Evolutionary conservation across 2,329 filamentous ascomycete genomes (phyloP).

Genomic region (Spiromastix sp.): DNA sequence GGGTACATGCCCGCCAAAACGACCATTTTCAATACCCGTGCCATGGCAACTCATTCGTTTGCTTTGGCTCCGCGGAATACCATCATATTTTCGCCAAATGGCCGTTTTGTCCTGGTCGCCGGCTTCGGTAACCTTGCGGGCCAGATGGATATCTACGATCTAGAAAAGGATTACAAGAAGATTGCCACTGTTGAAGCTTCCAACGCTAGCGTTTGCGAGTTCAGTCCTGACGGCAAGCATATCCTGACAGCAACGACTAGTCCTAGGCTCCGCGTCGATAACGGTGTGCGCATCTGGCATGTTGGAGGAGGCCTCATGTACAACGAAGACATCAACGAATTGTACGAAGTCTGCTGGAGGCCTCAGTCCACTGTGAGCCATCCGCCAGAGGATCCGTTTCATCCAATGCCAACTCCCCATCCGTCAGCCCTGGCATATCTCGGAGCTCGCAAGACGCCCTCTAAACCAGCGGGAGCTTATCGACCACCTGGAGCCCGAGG

Average conservation of each 20-base stretch:
- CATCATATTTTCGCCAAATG: constrained; percentile 86
- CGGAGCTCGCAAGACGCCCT: constrained; percentile 81
- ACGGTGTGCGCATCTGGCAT: constrained; percentile 92
- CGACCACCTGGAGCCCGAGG: constrained; percentile 89
- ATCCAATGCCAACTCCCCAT: constrained; percentile 66
- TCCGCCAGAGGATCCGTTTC: constrained; percentile 59
- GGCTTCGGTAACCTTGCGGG: constrained; percentile 96
- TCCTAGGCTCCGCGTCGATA: constrained; percentile 89
- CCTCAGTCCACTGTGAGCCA: constrained; percentile 57
- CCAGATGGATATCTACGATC: constrained; percentile 94
- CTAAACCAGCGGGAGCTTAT: constrained; percentile 95
- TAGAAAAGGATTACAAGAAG: constrained; percentile 89
- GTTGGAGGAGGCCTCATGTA: constrained; percentile 84
- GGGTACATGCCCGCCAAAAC: constrained; percentile 99
- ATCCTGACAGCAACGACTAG: constrained; percentile 97
- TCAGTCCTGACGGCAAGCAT: constrained; percentile 91
- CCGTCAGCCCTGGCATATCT: constrained; percentile 72
- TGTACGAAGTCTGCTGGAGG: constrained; percentile 86
- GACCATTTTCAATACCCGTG: constrained; percentile 90
- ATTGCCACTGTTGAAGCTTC: constrained; percentile 88
- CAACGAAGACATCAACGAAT: constrained; percentile 85
- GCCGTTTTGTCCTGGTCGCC: constrained; percentile 84
- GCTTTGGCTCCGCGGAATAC: constrained; percentile 85
- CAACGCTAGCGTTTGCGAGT: constrained; percentile 92
- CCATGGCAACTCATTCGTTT: constrained; percentile 73